Conservation (phyloP, 331 rosid species). For the Stylosanthes scabra region DNA sequence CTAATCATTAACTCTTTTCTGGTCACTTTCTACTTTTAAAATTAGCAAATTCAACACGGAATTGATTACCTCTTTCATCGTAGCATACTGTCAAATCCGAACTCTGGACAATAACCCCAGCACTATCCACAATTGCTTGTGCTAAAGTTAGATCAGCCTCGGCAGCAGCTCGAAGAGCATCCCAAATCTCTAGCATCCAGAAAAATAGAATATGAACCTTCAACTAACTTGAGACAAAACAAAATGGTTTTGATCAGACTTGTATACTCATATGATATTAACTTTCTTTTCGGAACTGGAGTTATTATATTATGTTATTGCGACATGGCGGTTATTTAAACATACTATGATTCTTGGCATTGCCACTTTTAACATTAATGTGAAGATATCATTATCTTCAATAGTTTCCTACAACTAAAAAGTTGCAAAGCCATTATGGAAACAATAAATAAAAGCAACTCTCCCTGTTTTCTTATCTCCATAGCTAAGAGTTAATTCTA, state of each 20-base stretch:
- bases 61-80: slow-evolving; percentile 87
- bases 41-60: slow-evolving; percentile 33
- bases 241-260: slow-evolving; percentile 3
- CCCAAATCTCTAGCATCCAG: slow-evolving; percentile 88
- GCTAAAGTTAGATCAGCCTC: slow-evolving; percentile 91
- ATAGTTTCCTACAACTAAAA: not conserved
- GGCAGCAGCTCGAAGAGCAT: slow-evolving; percentile 97
- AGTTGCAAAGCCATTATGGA: slow-evolving; percentile 5
- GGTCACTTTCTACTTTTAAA: not conserved
- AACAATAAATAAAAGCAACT: slow-evolving; percentile 9
- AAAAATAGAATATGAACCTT: slow-evolving; percentile 42
- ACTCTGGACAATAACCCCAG: slow-evolving; percentile 96
- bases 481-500: too few relatives aligned
- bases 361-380: slow-evolving; percentile 1
- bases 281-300: slow-evolving; percentile 1
- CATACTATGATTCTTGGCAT: not conserved
- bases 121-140: slow-evolving; percentile 94
- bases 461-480: not conserved
- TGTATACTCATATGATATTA: slow-evolving; percentile 6
- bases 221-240: slow-evolving; percentile 29
- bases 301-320: not conserved
- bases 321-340: slow-evolving; percentile 11
- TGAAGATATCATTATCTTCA: not conserved
- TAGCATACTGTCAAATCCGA: slow-evolving; percentile 93
- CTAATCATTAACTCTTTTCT: not conserved